Evolutionary conservation across 345 rosid species (phyloP).

Genomic region (Capsella bursapastoris): DNA sequence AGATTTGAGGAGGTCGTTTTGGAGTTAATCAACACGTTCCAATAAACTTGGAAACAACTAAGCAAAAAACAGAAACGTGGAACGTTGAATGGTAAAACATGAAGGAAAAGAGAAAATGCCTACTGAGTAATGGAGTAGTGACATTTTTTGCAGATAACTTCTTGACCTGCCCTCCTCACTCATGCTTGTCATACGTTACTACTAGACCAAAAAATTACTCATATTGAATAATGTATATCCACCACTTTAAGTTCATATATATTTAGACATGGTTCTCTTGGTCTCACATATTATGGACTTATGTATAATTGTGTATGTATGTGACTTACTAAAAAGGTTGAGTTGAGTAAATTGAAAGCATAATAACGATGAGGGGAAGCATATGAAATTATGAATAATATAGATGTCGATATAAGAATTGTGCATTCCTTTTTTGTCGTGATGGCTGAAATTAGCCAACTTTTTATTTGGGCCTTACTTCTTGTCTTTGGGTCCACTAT

Average conservation of each 20-base stretch:
- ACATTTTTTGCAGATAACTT: not conserved
- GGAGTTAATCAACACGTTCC: not conserved
- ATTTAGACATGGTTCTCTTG: too few species aligned
- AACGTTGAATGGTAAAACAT: not conserved
- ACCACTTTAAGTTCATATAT: too few species aligned
- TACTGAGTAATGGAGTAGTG: not conserved
- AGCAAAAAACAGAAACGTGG: not conserved
- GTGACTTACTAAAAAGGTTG: not conserved
- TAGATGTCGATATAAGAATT: not conserved
- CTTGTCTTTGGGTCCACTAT: conserved; percentile 23
- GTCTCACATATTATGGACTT: too few species aligned
- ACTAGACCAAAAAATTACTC: not conserved
- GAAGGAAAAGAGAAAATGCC: not conserved
- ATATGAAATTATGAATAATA: too few species aligned
- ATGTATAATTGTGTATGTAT: not conserved
- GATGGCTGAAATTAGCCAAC: conserved; percentile 30
- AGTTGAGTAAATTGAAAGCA: not conserved
- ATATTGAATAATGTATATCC: not conserved
- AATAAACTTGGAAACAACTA: not conserved
- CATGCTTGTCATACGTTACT: not conserved
- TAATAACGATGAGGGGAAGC: not conserved
- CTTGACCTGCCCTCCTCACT: too few species aligned
- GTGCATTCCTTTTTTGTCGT: conserved; percentile 28
- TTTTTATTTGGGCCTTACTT: conserved; percentile 18
- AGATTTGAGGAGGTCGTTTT: too few species aligned